Percentiles rank a stretch among this genome's conserved stretches.
phyloP scores from a whole-genome alignment of 208 protist species.

The Wallacemonas collosoma region DNA sequence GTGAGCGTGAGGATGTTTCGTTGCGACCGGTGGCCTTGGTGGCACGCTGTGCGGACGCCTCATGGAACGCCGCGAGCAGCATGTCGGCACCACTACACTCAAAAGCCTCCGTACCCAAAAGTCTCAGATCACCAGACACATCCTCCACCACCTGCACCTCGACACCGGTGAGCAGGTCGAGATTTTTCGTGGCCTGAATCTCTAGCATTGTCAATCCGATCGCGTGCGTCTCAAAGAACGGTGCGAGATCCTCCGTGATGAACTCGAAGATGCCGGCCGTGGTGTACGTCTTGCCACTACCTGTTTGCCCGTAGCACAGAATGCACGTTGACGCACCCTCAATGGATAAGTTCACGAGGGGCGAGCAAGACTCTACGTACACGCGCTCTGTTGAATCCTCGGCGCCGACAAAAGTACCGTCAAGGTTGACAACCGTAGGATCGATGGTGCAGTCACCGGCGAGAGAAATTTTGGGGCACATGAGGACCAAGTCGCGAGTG shows the following conservation, averaged over 20 bases:
- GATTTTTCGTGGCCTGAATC: conserved; percentile 74
- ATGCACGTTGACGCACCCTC: conserved; percentile 84
- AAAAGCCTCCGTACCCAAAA: conserved; percentile 73
- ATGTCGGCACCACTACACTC: conserved; percentile 82
- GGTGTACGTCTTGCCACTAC: conserved; percentile 92
- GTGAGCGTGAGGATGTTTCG: conserved; percentile 81
- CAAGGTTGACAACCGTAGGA: conserved; percentile 67
- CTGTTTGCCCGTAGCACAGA: conserved; percentile 92
- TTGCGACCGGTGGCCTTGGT: conserved; percentile 83
- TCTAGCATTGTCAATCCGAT: conserved; percentile 83
- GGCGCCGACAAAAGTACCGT: conserved; percentile 72
- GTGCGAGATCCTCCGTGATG: conserved; percentile 55
- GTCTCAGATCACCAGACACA: conserved; percentile 75
- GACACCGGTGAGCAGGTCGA: conserved; percentile 79
- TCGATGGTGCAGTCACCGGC: conserved; percentile 80
- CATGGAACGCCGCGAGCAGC: conserved; percentile 78
- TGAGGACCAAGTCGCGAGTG: conserved; percentile 76
- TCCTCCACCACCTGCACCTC: conserved; percentile 87
- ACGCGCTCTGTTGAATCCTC: conserved; percentile 66
- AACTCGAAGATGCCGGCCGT: conserved; percentile 76
- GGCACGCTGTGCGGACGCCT: conserved; percentile 70
- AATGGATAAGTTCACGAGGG: conserved; percentile 78
- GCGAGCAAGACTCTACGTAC: conserved; percentile 80
- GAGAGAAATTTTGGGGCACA: conserved; percentile 86
- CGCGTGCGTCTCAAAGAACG: conserved; percentile 68